These are phyloP conservation scores for Hypsizygus marmoreus DNA, from an alignment of 768 basidiomycete species.

Conservation along the genomic window DNA sequence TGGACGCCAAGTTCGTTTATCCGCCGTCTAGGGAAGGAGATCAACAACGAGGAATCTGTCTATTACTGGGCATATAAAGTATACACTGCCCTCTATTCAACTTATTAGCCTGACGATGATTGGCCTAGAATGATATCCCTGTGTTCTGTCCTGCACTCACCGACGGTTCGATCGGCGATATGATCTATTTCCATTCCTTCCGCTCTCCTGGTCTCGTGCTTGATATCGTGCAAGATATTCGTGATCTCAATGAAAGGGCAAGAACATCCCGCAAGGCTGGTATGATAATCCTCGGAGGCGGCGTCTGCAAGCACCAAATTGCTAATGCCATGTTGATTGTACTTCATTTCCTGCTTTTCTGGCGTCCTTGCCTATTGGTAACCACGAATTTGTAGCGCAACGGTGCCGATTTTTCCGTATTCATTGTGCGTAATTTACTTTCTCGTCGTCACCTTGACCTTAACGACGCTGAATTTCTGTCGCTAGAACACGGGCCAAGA, in stretches of 20 bases:
- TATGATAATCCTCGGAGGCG: slow-evolving; percentile 97
- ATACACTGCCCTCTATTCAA: slow-evolving; percentile 24
- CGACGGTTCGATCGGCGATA: slow-evolving; percentile 97
- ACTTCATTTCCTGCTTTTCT: slow-evolving; percentile 10
- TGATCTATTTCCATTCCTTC: slow-evolving; percentile 99
- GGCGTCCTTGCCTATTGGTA: slow-evolving; percentile 7
- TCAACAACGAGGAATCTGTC: slow-evolving; percentile 94
- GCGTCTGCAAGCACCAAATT: slow-evolving; percentile 99
- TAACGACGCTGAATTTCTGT: neutral
- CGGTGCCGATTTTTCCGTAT: slow-evolving; percentile 96
- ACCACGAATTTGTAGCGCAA: slow-evolving; percentile 71
- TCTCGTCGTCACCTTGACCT: neutral
- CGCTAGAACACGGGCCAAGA: slow-evolving; percentile 96
- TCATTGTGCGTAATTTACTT: slow-evolving; percentile 60
- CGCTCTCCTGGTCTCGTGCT: slow-evolving; percentile 79
- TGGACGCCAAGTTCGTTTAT: slow-evolving; percentile 98
- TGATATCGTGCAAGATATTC: slow-evolving; percentile 95
- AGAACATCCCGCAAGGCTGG: slow-evolving; percentile 91
- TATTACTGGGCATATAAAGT: slow-evolving; percentile 99
- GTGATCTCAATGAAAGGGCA: slow-evolving; percentile 85
- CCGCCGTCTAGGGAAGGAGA: slow-evolving; percentile 92
- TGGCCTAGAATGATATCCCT: slow-evolving; percentile 88
- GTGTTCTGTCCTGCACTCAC: slow-evolving; percentile 98
- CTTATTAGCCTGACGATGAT: slow-evolving; percentile 15
- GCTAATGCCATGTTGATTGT: slow-evolving; percentile 99